A percentile compares a stretch with the other conserved stretches of the same genome.
Conservation (phyloP, 2,329 filamentous ascomycete species). For the Chaetomiaceae sp. region DNA sequence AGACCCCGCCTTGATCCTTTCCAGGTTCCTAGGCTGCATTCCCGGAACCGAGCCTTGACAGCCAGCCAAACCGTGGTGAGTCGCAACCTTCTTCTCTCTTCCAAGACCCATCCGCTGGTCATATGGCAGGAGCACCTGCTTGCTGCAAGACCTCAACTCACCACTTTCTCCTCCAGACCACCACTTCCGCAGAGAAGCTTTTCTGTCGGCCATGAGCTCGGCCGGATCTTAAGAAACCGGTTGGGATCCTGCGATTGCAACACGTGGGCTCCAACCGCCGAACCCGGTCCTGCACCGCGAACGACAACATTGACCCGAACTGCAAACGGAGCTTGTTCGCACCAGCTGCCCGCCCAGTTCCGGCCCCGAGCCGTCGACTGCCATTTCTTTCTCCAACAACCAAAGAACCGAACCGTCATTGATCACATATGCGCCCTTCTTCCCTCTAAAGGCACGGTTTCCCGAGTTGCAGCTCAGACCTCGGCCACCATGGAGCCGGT, state of each 20-base stretch:
- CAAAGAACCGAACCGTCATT: not conserved
- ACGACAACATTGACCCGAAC: not conserved
- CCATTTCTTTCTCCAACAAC: too few species aligned
- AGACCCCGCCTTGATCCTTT: conserved; percentile 21
- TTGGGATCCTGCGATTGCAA: not conserved
- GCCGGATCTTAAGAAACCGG: conserved; percentile 5
- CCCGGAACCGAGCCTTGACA: conserved; percentile 7
- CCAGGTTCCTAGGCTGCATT: too few species aligned
- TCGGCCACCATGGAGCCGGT: conserved; percentile 57
- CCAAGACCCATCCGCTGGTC: not conserved
- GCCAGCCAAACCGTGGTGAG: conserved; percentile 3
- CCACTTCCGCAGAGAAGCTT: not conserved
- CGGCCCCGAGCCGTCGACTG: not conserved
- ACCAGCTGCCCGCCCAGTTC: not conserved
- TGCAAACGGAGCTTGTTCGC: conserved; percentile 9
- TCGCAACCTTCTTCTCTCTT: not conserved
- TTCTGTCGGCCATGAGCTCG: conserved; percentile 1
- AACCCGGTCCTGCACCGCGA: not conserved
- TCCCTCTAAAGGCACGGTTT: conserved; percentile 14
- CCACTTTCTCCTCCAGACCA: not conserved
- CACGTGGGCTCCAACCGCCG: conserved; percentile 6
- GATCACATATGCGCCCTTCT: conserved; percentile 11
- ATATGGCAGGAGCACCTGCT: conserved; percentile 10
- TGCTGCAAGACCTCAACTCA: conserved; percentile 8
- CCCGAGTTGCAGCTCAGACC: conserved; percentile 21